phyloP scores from a whole-genome alignment of 805 yeast genomes.

The Wickerhamomyces mucosus region DNA sequence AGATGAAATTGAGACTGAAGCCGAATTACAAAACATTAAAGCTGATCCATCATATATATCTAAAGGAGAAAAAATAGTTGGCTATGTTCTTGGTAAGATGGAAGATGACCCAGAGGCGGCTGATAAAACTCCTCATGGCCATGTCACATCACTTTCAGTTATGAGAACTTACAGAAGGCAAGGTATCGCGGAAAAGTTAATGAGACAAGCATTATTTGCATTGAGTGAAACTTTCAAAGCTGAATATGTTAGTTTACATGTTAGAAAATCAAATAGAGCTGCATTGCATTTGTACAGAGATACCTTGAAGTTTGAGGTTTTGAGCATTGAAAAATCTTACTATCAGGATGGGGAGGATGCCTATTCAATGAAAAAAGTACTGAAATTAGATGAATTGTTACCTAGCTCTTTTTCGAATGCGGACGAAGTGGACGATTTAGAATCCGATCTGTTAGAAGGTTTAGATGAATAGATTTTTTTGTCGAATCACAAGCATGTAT shows the following conservation, averaged over 20 bases:
- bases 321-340: slow-evolving; percentile 76
- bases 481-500: too few relatives aligned
- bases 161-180: slow-evolving; percentile 92
- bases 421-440: slow-evolving; percentile 46
- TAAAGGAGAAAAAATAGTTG: slow-evolving; percentile 78
- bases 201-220: slow-evolving; percentile 77
- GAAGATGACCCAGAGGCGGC: slow-evolving; percentile 82
- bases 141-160: slow-evolving; percentile 86
- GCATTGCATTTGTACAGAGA: slow-evolving; percentile 88
- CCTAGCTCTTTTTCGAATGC: slow-evolving; percentile 48
- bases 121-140: slow-evolving; percentile 75
- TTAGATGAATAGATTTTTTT: too few relatives aligned
- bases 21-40: slow-evolving; percentile 23
- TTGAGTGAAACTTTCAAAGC: slow-evolving; percentile 77
- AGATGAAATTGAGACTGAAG: slow-evolving; percentile 2
- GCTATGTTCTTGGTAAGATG: slow-evolving; percentile 93
- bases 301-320: slow-evolving; percentile 73
- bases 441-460: slow-evolving; percentile 34
- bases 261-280: slow-evolving; percentile 86
- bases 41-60: slow-evolving; percentile 57
- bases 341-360: slow-evolving; percentile 98
- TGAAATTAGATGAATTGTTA: slow-evolving; percentile 49
- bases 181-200: slow-evolving; percentile 88
- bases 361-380: slow-evolving; percentile 77
- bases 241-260: slow-evolving; percentile 82